A percentile compares a stretch with the other conserved stretches of the same genome.
Conservation (phyloP, 2,329 filamentous ascomycete species). For the Aureobasidium sp. region DNA sequence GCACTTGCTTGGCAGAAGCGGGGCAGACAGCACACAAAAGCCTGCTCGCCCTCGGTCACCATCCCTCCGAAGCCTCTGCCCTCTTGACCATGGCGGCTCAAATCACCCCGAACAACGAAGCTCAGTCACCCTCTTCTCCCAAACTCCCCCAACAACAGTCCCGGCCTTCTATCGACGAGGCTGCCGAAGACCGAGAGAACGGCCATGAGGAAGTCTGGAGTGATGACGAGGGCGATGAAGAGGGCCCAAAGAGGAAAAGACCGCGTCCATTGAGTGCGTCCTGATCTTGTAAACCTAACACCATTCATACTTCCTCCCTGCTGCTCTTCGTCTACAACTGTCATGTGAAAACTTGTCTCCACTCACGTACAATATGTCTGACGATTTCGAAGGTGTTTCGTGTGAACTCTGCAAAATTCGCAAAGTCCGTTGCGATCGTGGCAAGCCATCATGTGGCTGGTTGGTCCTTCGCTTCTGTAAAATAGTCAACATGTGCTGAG, state of each 20-base stretch:
- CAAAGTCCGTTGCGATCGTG: conserved; percentile 65
- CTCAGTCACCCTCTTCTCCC: conserved; percentile 3
- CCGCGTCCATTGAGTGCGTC: conserved; percentile 38
- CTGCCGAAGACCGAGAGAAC: conserved; percentile 19
- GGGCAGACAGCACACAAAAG: conserved; percentile 1
- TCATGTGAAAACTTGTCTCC: not conserved
- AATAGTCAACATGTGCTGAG: not conserved
- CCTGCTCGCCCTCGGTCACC: conserved; percentile 11
- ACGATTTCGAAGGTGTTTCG: conserved; percentile 34
- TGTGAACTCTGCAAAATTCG: conserved; percentile 74
- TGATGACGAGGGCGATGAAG: conserved; percentile 30
- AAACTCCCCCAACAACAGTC: not conserved
- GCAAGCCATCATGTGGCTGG: conserved; percentile 69
- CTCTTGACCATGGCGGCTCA: conserved; percentile 11
- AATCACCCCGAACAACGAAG: conserved; percentile 14
- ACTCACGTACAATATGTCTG: conserved; percentile 5
- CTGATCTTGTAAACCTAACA: conserved; percentile 31
- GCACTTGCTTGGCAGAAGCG: not conserved
- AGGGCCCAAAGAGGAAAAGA: conserved; percentile 37
- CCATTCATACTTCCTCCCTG: not conserved
- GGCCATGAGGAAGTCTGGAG: conserved; percentile 33
- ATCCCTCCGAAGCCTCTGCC: conserved; percentile 8
- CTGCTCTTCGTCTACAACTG: not conserved
- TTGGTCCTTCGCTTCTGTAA: not conserved
- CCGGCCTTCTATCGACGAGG: not conserved